These are phyloP conservation scores for Trematosphaeria pertusa DNA, from an alignment of 2,329 filamentous ascomycete genomes.

Conservation along the genomic window DNA sequence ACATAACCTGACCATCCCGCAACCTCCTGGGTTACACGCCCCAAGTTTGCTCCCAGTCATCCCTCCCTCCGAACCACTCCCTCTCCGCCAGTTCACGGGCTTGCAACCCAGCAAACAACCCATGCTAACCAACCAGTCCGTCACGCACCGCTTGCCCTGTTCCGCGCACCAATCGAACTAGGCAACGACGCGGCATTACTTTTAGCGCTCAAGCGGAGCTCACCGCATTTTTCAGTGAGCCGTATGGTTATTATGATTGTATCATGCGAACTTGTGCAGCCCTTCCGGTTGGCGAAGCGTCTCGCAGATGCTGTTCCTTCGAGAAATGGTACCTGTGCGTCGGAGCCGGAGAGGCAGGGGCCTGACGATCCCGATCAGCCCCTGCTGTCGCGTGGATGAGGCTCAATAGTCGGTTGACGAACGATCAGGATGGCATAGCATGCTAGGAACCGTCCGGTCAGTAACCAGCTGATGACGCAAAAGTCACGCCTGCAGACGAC, in stretches of 20 bases:
- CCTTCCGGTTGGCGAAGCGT: no score
- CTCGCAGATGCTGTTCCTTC: no score
- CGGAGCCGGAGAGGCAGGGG: neutral
- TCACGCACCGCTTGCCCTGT: neutral
- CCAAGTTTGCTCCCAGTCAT: neutral
- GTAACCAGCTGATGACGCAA: neutral
- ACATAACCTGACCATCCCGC: neutral
- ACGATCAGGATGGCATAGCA: neutral
- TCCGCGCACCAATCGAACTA: neutral
- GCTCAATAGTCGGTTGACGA: neutral
- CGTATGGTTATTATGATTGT: no score
- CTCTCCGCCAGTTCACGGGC: neutral
- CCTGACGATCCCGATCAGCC: neutral
- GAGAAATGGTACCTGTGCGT: neutral
- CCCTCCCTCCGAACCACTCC: neutral
- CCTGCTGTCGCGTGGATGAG: constrained; percentile 8
- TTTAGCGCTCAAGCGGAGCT: no score
- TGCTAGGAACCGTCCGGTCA: neutral
- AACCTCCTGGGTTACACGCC: neutral
- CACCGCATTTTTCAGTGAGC: constrained; percentile 2
- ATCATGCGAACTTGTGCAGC: no score
- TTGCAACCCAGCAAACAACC: neutral
- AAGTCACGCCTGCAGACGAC: neutral
- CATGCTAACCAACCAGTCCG: neutral
- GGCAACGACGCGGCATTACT: no score